Base-by-base conservation (phyloP, 257 asterid species). In the Nyctanthes arbortristis region DNA sequence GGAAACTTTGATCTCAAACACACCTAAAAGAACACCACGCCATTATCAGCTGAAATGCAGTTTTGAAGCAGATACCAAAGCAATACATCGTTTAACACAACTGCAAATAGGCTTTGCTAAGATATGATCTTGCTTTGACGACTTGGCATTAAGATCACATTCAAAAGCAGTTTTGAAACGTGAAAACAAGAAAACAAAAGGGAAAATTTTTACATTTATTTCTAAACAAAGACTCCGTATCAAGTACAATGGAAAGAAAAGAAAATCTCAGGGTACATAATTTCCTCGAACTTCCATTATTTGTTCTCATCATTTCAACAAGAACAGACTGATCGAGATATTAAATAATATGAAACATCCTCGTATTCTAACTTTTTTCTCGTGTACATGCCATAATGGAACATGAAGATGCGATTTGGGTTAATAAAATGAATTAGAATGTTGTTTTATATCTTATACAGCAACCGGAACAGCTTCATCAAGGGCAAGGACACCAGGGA, bases 401-500 rank as follows among this genome's bases (percentile, higher is more conserved):
- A 62, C 78, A 76, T 33, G 61, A 66, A 61, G 40, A 61, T 30
- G 52, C n/a, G 55, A 72, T 27, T 5, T 25, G n/a, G 47, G 77
- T 65, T 63, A 68, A 55, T 80, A 75, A 52, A 76, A 49, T 78
- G 13, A 52, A 63, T 67, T 27, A 59, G 74, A 63, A 61, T 74
- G 56, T n/a, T 36, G 24, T 71, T 61, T 54, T 31, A 49, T 10
- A 43, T 22, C 70, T 87, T 77, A 84, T 74, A 77, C 97, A 4
- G 92, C 69, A 67, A 90, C 97, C 13, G 93, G 84, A 47, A 66
- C 61, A 59, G 96, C 97, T 71, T 89, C 97, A 34, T 91, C 96
- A 3, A 91, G 88, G 33, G 97, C 96, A 62, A 85, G 73, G 49
- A 91, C 96, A n/a, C 96, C 95, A 1, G 97, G 97, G 33, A 91